phyloP scores from a whole-genome alignment of 768 basidiomycete genomes.

The Lepiota brunneoincarnata region DNA sequence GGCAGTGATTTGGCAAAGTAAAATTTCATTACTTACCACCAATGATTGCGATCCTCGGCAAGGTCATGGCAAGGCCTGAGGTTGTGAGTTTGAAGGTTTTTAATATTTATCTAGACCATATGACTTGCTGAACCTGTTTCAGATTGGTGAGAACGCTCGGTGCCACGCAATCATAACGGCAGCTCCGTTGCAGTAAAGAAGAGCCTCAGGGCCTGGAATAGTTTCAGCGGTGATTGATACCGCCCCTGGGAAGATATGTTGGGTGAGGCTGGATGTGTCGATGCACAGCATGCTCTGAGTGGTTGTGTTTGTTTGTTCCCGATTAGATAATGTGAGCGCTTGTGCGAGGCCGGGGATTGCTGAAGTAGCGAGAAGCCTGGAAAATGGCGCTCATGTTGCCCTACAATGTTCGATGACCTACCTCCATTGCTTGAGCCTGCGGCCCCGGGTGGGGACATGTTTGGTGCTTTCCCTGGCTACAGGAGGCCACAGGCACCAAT shows the following conservation, averaged over 20 bases:
- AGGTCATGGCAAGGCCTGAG: neutral
- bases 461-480: constrained; percentile 6
- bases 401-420: neutral
- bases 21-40: neutral
- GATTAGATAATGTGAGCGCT: constrained; percentile 1
- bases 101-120: too few relatives aligned
- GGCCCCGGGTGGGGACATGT: neutral
- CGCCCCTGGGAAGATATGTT: too few relatives aligned
- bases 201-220: too few relatives aligned
- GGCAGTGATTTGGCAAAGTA: too few relatives aligned
- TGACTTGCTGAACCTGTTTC: neutral
- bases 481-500: neutral
- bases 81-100: too few relatives aligned
- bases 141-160: too few relatives aligned
- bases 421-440: neutral
- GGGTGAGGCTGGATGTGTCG: too few relatives aligned
- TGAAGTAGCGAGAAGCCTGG: neutral
- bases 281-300: too few relatives aligned
- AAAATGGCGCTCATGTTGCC: neutral
- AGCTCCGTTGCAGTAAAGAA: too few relatives aligned
- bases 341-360: neutral
- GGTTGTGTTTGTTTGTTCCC: neutral
- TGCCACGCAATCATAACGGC: neutral
- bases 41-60: constrained; percentile 1
- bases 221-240: too few relatives aligned